Evolutionary conservation across 345 rosid species (phyloP).

Genomic region (Rhizophora apiculata): DNA sequence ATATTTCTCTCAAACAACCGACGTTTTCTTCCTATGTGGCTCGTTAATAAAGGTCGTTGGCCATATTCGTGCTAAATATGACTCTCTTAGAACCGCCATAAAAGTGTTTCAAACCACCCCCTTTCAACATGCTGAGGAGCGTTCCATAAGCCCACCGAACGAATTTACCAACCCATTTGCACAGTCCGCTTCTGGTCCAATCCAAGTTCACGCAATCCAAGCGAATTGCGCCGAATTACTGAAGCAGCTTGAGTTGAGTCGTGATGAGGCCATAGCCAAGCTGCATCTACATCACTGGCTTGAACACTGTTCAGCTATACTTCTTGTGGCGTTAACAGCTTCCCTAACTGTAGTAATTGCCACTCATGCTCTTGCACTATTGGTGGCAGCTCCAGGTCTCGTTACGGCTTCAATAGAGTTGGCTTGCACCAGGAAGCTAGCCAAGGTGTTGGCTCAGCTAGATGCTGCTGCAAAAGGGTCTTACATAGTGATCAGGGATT

Average conservation of each 20-base stretch:
- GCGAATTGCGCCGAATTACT: constrained; percentile 37
- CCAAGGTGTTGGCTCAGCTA: constrained; percentile 40
- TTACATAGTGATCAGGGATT: constrained; percentile 60
- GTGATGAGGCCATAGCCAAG: constrained; percentile 46
- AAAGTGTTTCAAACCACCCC: constrained; percentile 6
- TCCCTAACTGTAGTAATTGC: constrained; percentile 53
- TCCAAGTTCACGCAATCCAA: constrained; percentile 38
- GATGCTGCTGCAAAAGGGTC: constrained; percentile 80
- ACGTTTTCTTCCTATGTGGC: constrained; percentile 57
- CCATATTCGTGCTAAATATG: constrained; percentile 36
- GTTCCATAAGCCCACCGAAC: constrained; percentile 13
- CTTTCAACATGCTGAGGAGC: not conserved
- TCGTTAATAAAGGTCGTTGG: constrained; percentile 49
- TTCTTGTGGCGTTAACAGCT: constrained; percentile 58
- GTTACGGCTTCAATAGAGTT: constrained; percentile 35
- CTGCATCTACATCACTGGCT: constrained; percentile 32
- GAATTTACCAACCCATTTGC: constrained; percentile 40
- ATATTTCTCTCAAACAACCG: constrained; percentile 56
- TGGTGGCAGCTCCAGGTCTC: constrained; percentile 60
- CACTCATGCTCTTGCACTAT: constrained; percentile 63
- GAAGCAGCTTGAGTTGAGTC: constrained; percentile 51
- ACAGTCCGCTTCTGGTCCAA: constrained; percentile 22
- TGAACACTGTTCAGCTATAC: constrained; percentile 52
- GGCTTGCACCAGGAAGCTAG: constrained; percentile 37
- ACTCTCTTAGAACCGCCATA: constrained; percentile 30